Base-by-base conservation (phyloP, 208 protist species). In the Spongospora subterranea region DNA sequence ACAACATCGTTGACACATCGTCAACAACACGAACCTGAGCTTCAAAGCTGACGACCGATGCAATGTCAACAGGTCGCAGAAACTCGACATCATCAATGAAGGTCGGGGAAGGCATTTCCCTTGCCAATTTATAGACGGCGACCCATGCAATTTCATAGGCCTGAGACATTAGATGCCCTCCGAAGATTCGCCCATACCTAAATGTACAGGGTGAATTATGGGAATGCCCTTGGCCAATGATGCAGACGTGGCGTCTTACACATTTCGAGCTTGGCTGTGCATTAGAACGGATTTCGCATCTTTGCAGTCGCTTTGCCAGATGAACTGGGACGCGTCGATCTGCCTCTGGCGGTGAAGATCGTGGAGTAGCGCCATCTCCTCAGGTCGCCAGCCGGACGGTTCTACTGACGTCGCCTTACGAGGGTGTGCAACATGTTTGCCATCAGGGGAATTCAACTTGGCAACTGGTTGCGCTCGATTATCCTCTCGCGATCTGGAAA, bases 81-180 rank as follows among this genome's bases (percentile, higher is more conserved):
- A 82, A 82, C 71, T 35, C 40, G n/a, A 82, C 71, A 43, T 82
- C 71, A 43, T 82, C 71, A 43, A 82, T 82, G n/a, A 82, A 82
- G 6, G 71, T 82, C n/a, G 71, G 71, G 71, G 71, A 45, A 20
- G 71, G 71, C 6, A 39, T 6, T 6, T 13, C 17, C n/a, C n/a
- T 82, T 20, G 71, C 71, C n/a, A 82, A n/a, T 43, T 82, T 82
- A 43, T 82, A 82, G n/a, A n/a, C 40, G 35, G n/a, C 35, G 17
- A 82, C 17, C 71, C 71, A 82, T 39, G 71, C 71, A 43, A 82
- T 6, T 35, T 82, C 71, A 43, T 82, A 82, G 17, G 71, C 71
- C 71, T 6, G n/a, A 6, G 71, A 6, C 71, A 82, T 82, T n/a
- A 82, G n/a, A 43, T 82, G 35, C 11, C 71, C 71, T 20, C 71